These are phyloP conservation scores for Schrenkiella parvula DNA, from an alignment of 345 rosid species.

Conservation along the genomic window DNA sequence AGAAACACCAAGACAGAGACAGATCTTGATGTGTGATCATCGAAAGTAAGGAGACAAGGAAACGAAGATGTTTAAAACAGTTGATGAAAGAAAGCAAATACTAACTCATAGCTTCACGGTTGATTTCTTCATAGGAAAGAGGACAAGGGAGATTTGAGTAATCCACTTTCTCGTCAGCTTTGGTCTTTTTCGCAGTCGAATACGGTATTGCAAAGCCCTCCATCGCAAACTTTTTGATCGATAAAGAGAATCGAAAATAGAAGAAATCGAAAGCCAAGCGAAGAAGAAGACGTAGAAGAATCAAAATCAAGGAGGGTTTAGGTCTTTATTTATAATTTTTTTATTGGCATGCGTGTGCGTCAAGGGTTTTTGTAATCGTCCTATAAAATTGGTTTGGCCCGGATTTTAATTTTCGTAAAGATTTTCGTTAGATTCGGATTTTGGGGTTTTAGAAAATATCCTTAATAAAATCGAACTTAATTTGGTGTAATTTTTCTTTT, in stretches of 20 bases:
- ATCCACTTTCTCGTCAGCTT: slow-evolving; percentile 47
- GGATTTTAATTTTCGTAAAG: too few species aligned
- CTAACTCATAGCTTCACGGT: slow-evolving; percentile 78
- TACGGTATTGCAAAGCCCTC: slow-evolving; percentile 39
- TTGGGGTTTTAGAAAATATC: too few species aligned
- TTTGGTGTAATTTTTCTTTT: too few species aligned
- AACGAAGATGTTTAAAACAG: too few species aligned
- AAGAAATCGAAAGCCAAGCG: not conserved
- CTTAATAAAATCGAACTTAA: too few species aligned
- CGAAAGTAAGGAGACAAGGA: too few species aligned
- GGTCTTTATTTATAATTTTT: too few species aligned
- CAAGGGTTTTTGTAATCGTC: not conserved
- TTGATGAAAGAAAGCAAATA: not conserved
- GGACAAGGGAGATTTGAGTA: slow-evolving; percentile 83
- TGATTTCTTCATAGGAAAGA: slow-evolving; percentile 68
- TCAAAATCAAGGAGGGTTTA: not conserved
- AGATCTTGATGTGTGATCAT: not conserved
- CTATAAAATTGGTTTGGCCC: not conserved
- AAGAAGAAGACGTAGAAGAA: not conserved
- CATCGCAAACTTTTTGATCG: slow-evolving; percentile 31
- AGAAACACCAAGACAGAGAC: not conserved
- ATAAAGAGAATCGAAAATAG: not conserved
- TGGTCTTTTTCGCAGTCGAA: not conserved
- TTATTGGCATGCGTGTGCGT: not conserved
- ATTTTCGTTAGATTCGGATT: too few species aligned